These are phyloP conservation scores for Ganoderma sinense DNA, from an alignment of 1,284 basidiomycete species.

Conservation along the genomic window DNA sequence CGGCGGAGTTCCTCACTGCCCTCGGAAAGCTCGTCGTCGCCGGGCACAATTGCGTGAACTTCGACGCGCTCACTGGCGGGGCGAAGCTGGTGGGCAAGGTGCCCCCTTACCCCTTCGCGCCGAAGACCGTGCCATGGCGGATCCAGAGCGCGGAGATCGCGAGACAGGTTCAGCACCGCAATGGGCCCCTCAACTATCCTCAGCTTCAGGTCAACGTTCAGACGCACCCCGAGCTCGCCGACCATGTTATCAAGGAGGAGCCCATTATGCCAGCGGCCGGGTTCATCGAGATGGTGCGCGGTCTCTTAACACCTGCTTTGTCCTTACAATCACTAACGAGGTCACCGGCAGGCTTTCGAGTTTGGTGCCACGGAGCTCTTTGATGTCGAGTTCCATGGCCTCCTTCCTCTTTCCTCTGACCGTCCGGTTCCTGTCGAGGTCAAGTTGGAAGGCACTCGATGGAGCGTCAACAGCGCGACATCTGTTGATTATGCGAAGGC, in stretches of 20 bases:
- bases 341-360: slow-evolving; percentile 26
- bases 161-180: slow-evolving; percentile 25
- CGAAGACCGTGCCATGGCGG: slow-evolving; percentile 18
- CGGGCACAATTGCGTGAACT: slow-evolving; percentile 23
- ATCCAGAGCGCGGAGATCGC: slow-evolving; percentile 19
- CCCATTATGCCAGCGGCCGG: slow-evolving; percentile 53
- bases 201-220: slow-evolving; percentile 41
- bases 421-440: slow-evolving; percentile 39
- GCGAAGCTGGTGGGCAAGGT: background rate
- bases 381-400: slow-evolving; percentile 35
- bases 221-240: slow-evolving; percentile 45
- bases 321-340: background rate
- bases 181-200: slow-evolving; percentile 42
- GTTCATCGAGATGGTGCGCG: slow-evolving; percentile 49
- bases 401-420: slow-evolving; percentile 39
- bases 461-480: slow-evolving; percentile 35
- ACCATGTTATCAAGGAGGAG: slow-evolving; percentile 48
- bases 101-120: slow-evolving; percentile 27
- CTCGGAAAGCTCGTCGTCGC: slow-evolving; percentile 21
- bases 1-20: slow-evolving; percentile 13
- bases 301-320: background rate
- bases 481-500: slow-evolving; percentile 8
- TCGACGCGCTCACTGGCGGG: slow-evolving; percentile 22
- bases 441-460: slow-evolving; percentile 37
- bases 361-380: slow-evolving; percentile 35